A percentile compares a stretch with the other conserved stretches of the same genome.
Evolutionary conservation across 257 asterid genomes (phyloP).

Genomic region (Striga asiatica): DNA sequence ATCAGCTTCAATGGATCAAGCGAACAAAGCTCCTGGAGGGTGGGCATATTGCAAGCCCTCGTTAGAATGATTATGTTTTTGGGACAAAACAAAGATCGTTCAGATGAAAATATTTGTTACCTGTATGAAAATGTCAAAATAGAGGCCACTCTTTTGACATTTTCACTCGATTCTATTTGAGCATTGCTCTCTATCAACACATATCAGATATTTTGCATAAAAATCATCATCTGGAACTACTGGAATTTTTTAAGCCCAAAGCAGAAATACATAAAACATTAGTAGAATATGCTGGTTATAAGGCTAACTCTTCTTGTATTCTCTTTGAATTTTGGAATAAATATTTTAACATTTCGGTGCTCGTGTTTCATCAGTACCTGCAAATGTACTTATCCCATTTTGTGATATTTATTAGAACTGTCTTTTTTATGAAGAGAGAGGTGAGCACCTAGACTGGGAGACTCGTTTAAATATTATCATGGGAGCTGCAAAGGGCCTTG

Average conservation of each 20-base stretch:
- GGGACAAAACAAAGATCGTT: no score
- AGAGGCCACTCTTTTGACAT: no score
- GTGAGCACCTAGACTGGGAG: slow-evolving; percentile 89
- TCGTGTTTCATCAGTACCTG: neutral
- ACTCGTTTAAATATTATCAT: slow-evolving; percentile 66
- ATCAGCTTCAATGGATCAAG: no score
- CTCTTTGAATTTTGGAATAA: neutral
- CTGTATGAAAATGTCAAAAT: no score
- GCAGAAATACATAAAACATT: neutral
- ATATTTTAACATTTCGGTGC: neutral
- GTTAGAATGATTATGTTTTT: no score
- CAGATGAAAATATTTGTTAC: no score
- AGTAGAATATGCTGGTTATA: neutral
- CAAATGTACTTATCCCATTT: neutral
- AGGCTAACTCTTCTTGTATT: neutral
- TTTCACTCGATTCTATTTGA: slow-evolving; percentile 13
- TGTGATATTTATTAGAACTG: slow-evolving; percentile 7
- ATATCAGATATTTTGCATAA: neutral
- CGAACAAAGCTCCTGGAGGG: no score
- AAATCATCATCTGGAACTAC: neutral
- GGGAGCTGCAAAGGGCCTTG: slow-evolving; percentile 95
- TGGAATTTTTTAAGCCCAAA: neutral
- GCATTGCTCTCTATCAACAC: neutral
- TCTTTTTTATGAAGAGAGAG: slow-evolving; percentile 37
- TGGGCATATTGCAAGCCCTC: no score